Percentiles rank a stretch among this genome's conserved stretches.
These are phyloP conservation scores for Arthrobotrys iridis DNA, from an alignment of 2,329 filamentous ascomycete species.

Conservation along the genomic window DNA sequence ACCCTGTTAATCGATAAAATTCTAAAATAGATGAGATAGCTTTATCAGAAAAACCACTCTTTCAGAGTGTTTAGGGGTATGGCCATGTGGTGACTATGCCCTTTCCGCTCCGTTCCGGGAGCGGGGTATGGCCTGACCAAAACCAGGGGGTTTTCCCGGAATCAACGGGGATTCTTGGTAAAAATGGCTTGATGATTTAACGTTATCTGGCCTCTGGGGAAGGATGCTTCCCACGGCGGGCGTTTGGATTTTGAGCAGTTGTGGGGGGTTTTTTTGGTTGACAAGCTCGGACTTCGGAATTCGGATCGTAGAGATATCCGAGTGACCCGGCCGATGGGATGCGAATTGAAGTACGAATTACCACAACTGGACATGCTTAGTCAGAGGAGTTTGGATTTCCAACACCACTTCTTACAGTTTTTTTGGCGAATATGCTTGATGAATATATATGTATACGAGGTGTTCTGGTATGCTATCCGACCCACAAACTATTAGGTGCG, in stretches of 20 bases:
- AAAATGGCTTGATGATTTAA: background rate
- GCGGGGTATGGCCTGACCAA: conserved; percentile 16
- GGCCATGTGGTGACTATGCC: background rate
- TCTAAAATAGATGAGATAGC: no score
- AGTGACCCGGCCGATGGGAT: background rate
- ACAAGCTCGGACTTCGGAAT: conserved; percentile 7
- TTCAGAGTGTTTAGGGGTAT: background rate
- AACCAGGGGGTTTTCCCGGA: conserved; percentile 1
- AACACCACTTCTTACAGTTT: background rate
- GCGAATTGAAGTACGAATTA: background rate
- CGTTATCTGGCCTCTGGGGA: background rate
- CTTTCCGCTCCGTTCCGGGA: conserved; percentile 40
- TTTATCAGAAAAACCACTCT: background rate
- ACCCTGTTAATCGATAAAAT: conserved; percentile 3
- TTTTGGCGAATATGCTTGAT: no score
- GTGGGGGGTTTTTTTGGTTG: background rate
- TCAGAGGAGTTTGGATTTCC: background rate
- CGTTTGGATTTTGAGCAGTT: background rate
- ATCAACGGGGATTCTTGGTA: background rate
- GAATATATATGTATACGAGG: no score
- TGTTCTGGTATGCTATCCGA: no score
- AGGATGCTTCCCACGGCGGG: background rate
- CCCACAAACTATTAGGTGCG: background rate
- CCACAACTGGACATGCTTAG: conserved; percentile 2
- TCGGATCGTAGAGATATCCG: conserved; percentile 28